Evolutionary conservation across 1,284 basidiomycete genomes (phyloP).

Genomic region (Ustilago nuda): DNA sequence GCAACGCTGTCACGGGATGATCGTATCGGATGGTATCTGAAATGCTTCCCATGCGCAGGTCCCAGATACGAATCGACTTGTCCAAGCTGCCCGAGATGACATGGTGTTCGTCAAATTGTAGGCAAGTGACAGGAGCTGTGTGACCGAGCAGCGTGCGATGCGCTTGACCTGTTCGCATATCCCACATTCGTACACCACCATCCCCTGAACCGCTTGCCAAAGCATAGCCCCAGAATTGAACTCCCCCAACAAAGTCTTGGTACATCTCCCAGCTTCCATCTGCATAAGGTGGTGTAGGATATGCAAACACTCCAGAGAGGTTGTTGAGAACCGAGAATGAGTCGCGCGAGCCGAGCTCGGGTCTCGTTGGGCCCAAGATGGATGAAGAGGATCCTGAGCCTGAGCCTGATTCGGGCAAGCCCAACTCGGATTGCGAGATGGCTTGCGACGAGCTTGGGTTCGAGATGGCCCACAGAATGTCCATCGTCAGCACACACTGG

Average conservation of each 20-base stretch:
- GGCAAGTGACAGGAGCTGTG: constrained; percentile 89
- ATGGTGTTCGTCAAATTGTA: constrained; percentile 97
- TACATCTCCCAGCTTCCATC: constrained; percentile 94
- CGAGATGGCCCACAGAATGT: constrained; percentile 98
- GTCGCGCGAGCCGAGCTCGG: constrained; percentile 36
- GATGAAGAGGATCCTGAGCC: constrained; percentile 66
- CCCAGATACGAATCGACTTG: constrained; percentile 84
- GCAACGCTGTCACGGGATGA: constrained; percentile 87
- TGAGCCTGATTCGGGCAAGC: constrained; percentile 69
- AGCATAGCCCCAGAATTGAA: constrained; percentile 99
- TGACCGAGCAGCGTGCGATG: constrained; percentile 94
- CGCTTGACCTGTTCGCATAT: constrained; percentile 96
- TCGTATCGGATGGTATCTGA: constrained; percentile 92
- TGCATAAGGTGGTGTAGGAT: constrained; percentile 84
- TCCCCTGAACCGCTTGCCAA: constrained; percentile 96
- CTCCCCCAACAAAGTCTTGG: constrained; percentile 94
- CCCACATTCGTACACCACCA: constrained; percentile 98
- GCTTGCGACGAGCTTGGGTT: constrained; percentile 79
- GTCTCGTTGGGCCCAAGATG: constrained; percentile 42
- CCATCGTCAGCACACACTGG: constrained; percentile 98
- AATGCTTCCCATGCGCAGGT: constrained; percentile 87
- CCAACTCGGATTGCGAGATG: constrained; percentile 64
- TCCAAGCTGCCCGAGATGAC: constrained; percentile 92
- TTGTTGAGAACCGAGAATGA: constrained; percentile 55
- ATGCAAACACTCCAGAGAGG: constrained; percentile 72